phyloP scores from a whole-genome alignment of 805 yeast species.

The Metschnikowia koreensis region DNA sequence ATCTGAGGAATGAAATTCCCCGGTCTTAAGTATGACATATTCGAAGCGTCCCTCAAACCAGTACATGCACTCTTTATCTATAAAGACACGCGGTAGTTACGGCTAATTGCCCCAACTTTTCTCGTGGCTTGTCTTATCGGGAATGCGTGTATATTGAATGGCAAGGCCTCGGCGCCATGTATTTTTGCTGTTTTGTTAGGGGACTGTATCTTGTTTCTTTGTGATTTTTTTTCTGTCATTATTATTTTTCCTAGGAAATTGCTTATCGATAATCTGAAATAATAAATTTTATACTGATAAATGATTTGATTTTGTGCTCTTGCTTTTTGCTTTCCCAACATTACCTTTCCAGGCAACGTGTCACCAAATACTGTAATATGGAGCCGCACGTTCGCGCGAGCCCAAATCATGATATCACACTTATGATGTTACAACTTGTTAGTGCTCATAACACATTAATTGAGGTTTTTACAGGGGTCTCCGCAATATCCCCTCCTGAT shows the following conservation, averaged over 20 bases:
- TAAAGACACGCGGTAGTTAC: background rate
- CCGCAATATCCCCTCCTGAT: background rate
- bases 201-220: background rate
- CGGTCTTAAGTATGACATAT: background rate
- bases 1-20: background rate
- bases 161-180: background rate
- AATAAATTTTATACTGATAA: no score
- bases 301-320: background rate
- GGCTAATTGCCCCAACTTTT: background rate
- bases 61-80: background rate
- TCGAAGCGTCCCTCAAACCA: background rate
- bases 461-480: background rate
- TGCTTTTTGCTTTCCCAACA: background rate
- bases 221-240: background rate
- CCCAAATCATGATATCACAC: background rate
- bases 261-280: no score
- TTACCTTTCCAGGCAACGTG: background rate
- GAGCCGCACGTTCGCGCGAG: background rate
- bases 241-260: background rate
- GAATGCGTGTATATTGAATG: background rate
- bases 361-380: background rate
- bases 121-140: background rate
- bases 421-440: background rate
- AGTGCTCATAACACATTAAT: background rate
- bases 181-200: background rate